Conservation (phyloP, 192 early-diverging fungal genomes). For the Phlyctochytrium planicorne region DNA sequence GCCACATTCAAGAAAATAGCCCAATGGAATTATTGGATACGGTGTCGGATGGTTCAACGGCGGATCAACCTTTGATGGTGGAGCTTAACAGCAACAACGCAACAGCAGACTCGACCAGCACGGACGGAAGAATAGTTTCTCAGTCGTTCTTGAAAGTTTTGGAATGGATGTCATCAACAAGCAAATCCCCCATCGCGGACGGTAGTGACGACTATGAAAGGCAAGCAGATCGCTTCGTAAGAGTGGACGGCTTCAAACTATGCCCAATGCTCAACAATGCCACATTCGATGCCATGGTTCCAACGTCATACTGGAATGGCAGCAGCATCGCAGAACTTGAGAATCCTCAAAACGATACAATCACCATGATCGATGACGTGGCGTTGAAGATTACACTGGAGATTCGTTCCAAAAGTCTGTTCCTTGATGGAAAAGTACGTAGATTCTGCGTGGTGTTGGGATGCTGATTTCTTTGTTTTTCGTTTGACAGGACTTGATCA, state of each 20-base stretch:
- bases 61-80: no score
- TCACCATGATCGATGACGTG: neutral
- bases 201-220: no score
- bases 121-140: no score
- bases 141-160: no score
- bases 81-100: no score
- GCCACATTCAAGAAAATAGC: no score
- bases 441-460: neutral
- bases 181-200: no score
- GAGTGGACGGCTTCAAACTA: neutral
- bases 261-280: neutral
- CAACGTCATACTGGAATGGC: neutral
- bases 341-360: neutral
- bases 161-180: no score
- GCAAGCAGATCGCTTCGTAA: no score
- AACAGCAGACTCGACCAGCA: no score
- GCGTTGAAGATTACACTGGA: neutral
- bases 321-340: neutral
- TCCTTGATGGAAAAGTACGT: neutral
- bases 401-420: neutral
- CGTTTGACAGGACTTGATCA: constrained; percentile 26
- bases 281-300: neutral
- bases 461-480: neutral
- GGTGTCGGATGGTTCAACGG: no score
- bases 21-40: no score